A percentile compares a stretch with the other conserved stretches of the same genome.
These are phyloP conservation scores for Straminergon stramineum DNA, from an alignment of 225 moss, liverwort and hornwort species.

Conservation along the genomic window DNA sequence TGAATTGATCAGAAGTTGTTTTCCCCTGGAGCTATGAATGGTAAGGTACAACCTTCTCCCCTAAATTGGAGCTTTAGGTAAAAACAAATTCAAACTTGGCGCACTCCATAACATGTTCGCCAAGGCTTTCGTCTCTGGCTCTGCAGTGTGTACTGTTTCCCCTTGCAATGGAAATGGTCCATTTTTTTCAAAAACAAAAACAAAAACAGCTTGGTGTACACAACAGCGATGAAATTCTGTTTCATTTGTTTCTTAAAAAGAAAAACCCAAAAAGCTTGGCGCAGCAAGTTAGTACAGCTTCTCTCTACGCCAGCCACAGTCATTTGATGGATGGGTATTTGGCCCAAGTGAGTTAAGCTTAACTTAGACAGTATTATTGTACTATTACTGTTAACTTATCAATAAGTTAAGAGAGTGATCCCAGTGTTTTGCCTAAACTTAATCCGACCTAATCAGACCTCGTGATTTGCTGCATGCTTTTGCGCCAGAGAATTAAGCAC, in stretches of 20 bases:
- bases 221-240: not conserved
- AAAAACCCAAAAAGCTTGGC: not conserved
- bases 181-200: too few species aligned
- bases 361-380: too few species aligned
- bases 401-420: not conserved
- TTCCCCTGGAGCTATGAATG: not conserved
- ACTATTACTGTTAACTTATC: too few species aligned
- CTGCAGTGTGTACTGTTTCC: too few species aligned
- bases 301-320: too few species aligned
- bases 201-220: too few species aligned
- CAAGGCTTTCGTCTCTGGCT: too few species aligned
- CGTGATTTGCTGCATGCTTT: not conserved
- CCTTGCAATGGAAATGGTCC: too few species aligned
- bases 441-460: constrained; percentile 18
- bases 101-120: too few species aligned
- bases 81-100: not conserved
- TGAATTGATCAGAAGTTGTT: not conserved
- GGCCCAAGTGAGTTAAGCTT: too few species aligned
- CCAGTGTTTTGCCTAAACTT: not conserved
- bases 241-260: not conserved
- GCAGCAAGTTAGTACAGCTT: not conserved
- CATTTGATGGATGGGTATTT: not conserved
- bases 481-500: constrained; percentile 12
- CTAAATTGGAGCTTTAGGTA: too few species aligned
- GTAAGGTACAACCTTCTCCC: not conserved